Evolutionary conservation across 2,329 filamentous ascomycete genomes (phyloP).

Genomic region (Thielaviopsis musarum): DNA sequence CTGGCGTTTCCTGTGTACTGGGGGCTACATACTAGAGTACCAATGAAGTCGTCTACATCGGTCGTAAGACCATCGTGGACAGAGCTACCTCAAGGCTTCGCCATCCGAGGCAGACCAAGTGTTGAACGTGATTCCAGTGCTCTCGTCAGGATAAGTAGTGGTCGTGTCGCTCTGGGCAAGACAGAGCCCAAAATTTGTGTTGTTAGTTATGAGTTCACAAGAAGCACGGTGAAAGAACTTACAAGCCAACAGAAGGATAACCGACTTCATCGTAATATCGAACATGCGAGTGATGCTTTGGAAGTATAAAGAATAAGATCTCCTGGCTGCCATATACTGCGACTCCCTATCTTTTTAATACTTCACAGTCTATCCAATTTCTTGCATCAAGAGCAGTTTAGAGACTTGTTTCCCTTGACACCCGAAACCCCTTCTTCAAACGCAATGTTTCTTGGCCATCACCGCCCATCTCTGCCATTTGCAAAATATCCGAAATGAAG

Average conservation of each 20-base stretch:
- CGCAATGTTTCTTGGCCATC: not conserved
- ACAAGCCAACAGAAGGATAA: not conserved
- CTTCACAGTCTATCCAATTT: no score
- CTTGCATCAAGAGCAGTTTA: no score
- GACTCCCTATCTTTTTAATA: no score
- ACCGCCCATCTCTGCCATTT: not conserved
- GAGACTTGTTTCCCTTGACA: not conserved
- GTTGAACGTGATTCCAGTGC: conserved; percentile 6
- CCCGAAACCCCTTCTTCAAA: not conserved
- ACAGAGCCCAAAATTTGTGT: conserved; percentile 3
- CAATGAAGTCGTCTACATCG: conserved; percentile 40
- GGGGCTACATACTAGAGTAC: conserved; percentile 36
- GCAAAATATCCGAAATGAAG: not conserved
- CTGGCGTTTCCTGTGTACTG: conserved; percentile 45
- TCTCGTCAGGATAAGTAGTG: conserved; percentile 6
- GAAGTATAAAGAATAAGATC: not conserved
- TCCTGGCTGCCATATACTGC: no score
- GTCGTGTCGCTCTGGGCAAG: conserved; percentile 4
- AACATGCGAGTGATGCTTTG: not conserved
- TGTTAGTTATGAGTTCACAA: not conserved
- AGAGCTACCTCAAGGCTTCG: conserved; percentile 21
- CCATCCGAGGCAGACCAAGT: conserved; percentile 6
- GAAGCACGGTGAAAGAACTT: not conserved
- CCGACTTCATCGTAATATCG: not conserved
- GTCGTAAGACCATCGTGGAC: conserved; percentile 29